phyloP scores from a whole-genome alignment of 2,329 filamentous ascomycete genomes.

The Talaromyces sp. region DNA sequence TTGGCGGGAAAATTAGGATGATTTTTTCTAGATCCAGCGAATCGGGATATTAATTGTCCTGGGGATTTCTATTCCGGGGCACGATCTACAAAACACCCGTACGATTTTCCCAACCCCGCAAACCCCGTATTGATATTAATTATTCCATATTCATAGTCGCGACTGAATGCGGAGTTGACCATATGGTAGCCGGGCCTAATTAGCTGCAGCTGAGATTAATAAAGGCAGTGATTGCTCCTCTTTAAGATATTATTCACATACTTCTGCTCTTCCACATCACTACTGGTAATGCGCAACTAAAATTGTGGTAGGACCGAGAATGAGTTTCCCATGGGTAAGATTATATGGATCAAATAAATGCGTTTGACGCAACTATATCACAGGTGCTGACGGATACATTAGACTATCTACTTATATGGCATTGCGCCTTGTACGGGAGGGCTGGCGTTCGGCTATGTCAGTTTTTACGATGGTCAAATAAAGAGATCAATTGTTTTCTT shows the following conservation, averaged over 20 bases:
- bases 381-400: not conserved
- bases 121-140: not conserved
- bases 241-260: not conserved
- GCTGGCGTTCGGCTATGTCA: conserved; percentile 22
- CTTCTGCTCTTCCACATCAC: not conserved
- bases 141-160: not conserved
- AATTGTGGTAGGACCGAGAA: not conserved
- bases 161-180: not conserved
- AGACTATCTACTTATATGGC: conserved; percentile 21
- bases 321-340: not conserved
- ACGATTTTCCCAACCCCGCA: not conserved
- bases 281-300: not conserved
- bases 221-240: not conserved
- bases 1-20: not conserved
- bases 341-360: not conserved
- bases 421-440: conserved; percentile 21
- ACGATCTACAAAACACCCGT: not conserved
- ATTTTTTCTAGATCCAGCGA: not conserved
- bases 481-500: no score
- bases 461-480: no score
- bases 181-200: not conserved
- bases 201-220: not conserved
- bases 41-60: not conserved
- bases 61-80: not conserved
- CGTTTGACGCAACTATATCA: not conserved